Percentiles rank a stretch among this genome's conserved stretches.
These are phyloP conservation scores for Ajuga chamaepitys DNA, from an alignment of 257 asterid species.

Conservation along the genomic window DNA sequence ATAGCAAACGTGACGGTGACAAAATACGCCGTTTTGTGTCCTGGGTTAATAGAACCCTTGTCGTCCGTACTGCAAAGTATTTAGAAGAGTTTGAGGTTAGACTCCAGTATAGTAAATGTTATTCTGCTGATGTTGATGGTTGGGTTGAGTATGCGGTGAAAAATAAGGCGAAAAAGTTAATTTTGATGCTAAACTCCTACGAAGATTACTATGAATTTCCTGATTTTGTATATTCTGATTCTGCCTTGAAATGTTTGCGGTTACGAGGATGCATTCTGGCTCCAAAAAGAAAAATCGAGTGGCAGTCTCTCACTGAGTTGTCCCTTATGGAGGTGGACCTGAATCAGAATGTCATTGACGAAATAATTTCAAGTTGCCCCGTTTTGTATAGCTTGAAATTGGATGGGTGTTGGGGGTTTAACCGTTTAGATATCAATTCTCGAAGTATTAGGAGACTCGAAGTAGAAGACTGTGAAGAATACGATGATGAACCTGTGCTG, in stretches of 20 bases:
- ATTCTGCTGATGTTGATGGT: not conserved
- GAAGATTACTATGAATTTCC: not conserved
- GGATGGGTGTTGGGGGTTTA: not conserved
- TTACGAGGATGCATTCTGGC: not conserved
- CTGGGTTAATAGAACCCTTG: not conserved
- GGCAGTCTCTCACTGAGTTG: not conserved
- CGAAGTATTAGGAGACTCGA: not conserved
- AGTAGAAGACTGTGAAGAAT: not conserved
- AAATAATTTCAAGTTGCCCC: not conserved
- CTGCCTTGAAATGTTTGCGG: not conserved
- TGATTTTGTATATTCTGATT: not conserved
- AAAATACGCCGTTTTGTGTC: not conserved
- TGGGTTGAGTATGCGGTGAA: slow-evolving; percentile 1
- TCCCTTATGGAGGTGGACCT: not conserved
- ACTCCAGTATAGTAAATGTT: not conserved
- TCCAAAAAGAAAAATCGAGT: not conserved
- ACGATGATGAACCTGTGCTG: not conserved
- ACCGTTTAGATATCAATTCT: not conserved
- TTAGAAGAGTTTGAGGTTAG: not conserved
- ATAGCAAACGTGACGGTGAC: not conserved
- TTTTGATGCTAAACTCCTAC: not conserved
- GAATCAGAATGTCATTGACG: not conserved
- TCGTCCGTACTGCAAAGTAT: not conserved
- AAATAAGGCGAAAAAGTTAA: not conserved
- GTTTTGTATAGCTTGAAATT: not conserved